Conservation (phyloP, 2,329 filamentous ascomycete species). For the Aspergillus piperis region DNA sequence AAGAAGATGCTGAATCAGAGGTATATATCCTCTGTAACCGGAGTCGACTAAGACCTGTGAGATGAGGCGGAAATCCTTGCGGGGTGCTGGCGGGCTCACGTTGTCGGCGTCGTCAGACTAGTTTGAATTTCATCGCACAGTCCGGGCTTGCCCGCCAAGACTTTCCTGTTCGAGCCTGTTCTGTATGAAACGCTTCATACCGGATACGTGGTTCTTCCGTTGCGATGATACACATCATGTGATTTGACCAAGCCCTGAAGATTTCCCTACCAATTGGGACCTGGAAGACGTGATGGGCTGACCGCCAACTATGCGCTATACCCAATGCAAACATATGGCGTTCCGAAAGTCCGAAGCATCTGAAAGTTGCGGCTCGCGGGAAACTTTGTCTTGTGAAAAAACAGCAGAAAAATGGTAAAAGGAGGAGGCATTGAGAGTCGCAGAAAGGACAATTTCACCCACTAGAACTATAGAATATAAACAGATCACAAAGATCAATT, state of each 20-base stretch:
- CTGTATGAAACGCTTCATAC: constrained; percentile 24
- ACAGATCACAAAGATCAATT: background rate
- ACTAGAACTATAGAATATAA: background rate
- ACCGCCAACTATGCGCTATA: background rate
- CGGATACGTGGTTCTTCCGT: constrained; percentile 29
- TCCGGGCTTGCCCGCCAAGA: constrained; percentile 39
- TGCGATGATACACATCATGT: constrained; percentile 21
- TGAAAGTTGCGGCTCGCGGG: constrained; percentile 3
- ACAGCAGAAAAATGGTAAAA: background rate
- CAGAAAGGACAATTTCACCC: background rate
- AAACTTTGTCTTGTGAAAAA: constrained; percentile 3
- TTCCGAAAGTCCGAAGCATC: background rate
- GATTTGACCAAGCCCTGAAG: constrained; percentile 27
- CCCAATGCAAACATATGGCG: no score
- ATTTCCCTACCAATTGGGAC: background rate
- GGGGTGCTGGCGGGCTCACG: constrained; percentile 28
- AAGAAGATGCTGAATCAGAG: constrained; percentile 16
- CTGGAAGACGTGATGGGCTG: background rate
- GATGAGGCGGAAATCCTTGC: constrained; percentile 30
- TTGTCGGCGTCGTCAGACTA: constrained; percentile 31
- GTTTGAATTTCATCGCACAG: constrained; percentile 47
- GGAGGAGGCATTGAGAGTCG: background rate
- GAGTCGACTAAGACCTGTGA: constrained; percentile 20
- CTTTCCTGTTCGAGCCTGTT: constrained; percentile 24
- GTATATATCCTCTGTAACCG: constrained; percentile 25